Evolutionary conservation across 495 filamentous ascomycete species (phyloP), one percentile per base, ranked within the genome.

Genomic region (Tuber brumale): DNA sequence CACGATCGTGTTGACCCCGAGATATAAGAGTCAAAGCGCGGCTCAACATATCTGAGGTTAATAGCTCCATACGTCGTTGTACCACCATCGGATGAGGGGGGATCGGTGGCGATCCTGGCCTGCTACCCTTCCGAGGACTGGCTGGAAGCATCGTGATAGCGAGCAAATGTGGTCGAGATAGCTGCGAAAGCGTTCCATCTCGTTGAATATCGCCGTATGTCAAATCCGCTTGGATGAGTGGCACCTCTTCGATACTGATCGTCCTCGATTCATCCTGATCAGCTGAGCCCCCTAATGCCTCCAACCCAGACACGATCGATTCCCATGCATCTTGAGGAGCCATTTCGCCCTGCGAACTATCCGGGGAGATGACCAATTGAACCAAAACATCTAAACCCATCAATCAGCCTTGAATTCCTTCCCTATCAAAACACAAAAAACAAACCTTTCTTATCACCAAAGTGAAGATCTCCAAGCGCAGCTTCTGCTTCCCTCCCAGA

Each of bases 111-210:
- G 93, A 91, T 75, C 81, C 75, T 39, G 89, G 90, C 82, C 86
- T 89, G 74, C 89, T 89, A 84, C 66, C 84, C 83, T 91, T 93
- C 80, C 86, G 84, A 70, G 86, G 89, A 9, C 88, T 86, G 2
- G 92, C 88, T 6, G 95, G 95, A n/a, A 99, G 88, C 92, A 99
- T 97, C 31, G 95, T 98, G 78, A 99, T 99, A 45, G 95, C 93
- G n/a, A 99, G 87, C 2, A 99, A 89, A 9, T 94, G 96, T 5
- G 94, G 94, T 39, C 95, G 90, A 12, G 94, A 92, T 23, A 93
- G 89, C 81, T 98, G 95, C 69, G 92, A 92, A 39, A 95, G 86
- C 61, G 93, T 91, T 61, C 95, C 94, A 76, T 98, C 95, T 27
- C 95, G 90, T 3, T 98, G 89, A 75, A 99, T 92, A 83, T 99